Base-by-base conservation (phyloP, 108 stramenopile species). In the Epithemia pelagica region DNA sequence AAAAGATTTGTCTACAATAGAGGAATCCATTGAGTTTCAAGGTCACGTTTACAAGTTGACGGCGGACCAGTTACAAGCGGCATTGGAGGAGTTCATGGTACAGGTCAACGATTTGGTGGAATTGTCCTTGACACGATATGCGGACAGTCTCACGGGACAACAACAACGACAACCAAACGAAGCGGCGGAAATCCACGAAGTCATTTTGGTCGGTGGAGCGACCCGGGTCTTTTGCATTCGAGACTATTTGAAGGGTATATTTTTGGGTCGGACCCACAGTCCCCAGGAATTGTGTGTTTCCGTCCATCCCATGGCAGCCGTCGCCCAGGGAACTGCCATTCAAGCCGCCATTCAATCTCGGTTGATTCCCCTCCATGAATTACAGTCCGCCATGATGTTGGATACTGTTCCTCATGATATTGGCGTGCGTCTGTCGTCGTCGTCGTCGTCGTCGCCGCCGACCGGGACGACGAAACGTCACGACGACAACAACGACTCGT, bases 351-450 rank as follows among this genome's bases (percentile, higher is more conserved):
- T 87, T 25, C 25, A 77, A 26, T 89, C 88, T 1, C 73, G 74
- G 29, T 28, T 59, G 15, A 82, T 92, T 15, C 88, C 90, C 10
- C 22, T 74, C 24, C 81, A 83, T 67, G 80, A 84, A 56, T 72
- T 92, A 32, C 68, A 80, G 46, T 83, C 82, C 64, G 87, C 88
- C 2, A 72, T 92, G 69, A 92, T 92, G 90, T 64, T 92, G 63
- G 90, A 92, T 72, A 80, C 83, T 57, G 30, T 89, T 27, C 90
- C 90, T 18, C 88, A 92, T 79, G 75, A 87, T 7, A 87, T 92
- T 54, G 90, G 90, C 18, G 86, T 92, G 26, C 72, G 57, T 29
- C 29, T 74, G 27, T 10, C 5, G 37, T 10, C 37, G 37, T 5
- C 37, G 37, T 10, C 37, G 37, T 10, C 37, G 37, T 10, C 37